A percentile compares a stretch with the other conserved stretches of the same genome.
These are phyloP conservation scores for Phoma sp. DNA, from an alignment of 2,329 filamentous ascomycete genomes.

Conservation along the genomic window DNA sequence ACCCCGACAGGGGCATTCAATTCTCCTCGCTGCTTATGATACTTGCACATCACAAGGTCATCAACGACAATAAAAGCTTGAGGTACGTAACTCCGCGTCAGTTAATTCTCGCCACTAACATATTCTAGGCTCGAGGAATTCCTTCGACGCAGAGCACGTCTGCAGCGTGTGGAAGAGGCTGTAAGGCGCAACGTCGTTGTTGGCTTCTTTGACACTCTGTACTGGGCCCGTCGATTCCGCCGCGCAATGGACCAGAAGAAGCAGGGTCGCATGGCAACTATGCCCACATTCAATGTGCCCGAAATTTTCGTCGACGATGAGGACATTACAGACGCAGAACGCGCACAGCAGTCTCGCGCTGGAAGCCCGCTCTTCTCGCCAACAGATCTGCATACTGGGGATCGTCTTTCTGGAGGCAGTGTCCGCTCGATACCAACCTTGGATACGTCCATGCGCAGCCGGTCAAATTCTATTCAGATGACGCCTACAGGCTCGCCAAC, in stretches of 20 bases:
- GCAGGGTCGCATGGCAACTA: constrained; percentile 72
- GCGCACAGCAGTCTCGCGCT: constrained; percentile 43
- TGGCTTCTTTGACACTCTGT: constrained; percentile 94
- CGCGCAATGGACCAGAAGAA: constrained; percentile 74
- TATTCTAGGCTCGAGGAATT: constrained; percentile 79
- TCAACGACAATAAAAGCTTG: constrained; percentile 95
- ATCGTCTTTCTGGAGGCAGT: constrained; percentile 36
- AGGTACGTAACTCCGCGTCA: constrained; percentile 57
- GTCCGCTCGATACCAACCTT: constrained; percentile 32
- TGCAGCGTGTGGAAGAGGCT: constrained; percentile 94
- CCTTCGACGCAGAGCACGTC: constrained; percentile 81
- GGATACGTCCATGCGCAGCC: constrained; percentile 41
- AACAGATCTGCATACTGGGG: constrained; percentile 33
- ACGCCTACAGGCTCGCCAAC: constrained; percentile 45
- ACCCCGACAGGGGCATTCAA: constrained; percentile 85
- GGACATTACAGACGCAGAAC: constrained; percentile 55
- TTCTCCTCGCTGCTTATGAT: constrained; percentile 95
- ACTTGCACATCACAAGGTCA: constrained; percentile 97
- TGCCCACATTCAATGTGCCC: constrained; percentile 82
- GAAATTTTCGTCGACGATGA: constrained; percentile 90
- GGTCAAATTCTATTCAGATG: constrained; percentile 48
- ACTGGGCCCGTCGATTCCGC: constrained; percentile 84
- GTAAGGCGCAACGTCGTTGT: constrained; percentile 88
- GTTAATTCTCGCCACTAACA: background rate
- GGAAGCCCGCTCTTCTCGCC: constrained; percentile 44